A percentile compares a stretch with the other conserved stretches of the same genome.
Conservation (phyloP, 2,329 filamentous ascomycete genomes). For the Colletotrichum falcatum region DNA sequence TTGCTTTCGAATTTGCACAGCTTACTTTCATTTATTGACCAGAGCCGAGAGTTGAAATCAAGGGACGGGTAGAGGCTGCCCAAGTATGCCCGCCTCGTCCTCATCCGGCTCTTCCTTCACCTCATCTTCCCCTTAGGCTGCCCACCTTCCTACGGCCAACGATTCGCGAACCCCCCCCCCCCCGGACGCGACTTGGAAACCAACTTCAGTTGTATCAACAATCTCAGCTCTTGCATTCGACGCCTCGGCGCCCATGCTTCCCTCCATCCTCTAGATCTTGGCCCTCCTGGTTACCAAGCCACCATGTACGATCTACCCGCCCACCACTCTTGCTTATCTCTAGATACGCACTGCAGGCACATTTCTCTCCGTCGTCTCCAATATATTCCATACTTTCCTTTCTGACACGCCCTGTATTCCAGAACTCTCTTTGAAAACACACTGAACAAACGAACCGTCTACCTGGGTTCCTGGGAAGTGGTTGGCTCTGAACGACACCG, state of each 20-base stretch:
- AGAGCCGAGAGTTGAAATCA: conserved; percentile 5
- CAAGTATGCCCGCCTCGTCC: conserved; percentile 55
- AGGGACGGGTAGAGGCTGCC: conserved; percentile 4
- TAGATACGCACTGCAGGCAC: conserved; percentile 41
- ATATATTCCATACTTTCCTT: conserved; percentile 24
- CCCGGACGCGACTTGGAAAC: conserved; percentile 60
- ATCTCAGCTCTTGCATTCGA: conserved; percentile 56
- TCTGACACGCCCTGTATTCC: conserved; percentile 38
- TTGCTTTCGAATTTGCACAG: not conserved
- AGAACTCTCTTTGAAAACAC: conserved; percentile 65
- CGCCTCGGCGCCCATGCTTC: conserved; percentile 55
- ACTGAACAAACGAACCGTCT: conserved; percentile 61
- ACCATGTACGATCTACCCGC: conserved; percentile 57
- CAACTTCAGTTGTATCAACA: conserved; percentile 57
- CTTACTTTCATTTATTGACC: conserved; percentile 28
- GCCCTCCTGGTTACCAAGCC: conserved; percentile 65
- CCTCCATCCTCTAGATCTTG: conserved; percentile 61
- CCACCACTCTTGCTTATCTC: conserved; percentile 38
- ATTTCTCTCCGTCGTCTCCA: conserved; percentile 35
- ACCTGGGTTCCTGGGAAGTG: conserved; percentile 66
- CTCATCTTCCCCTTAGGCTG: conserved; percentile 59
- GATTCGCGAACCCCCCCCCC: conserved; percentile 58
- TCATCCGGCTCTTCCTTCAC: conserved; percentile 63
- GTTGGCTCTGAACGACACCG: conserved; percentile 60
- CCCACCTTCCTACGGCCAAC: conserved; percentile 55